Evolutionary conservation across 345 rosid species (phyloP).

Genomic region (Camelina hispida): DNA sequence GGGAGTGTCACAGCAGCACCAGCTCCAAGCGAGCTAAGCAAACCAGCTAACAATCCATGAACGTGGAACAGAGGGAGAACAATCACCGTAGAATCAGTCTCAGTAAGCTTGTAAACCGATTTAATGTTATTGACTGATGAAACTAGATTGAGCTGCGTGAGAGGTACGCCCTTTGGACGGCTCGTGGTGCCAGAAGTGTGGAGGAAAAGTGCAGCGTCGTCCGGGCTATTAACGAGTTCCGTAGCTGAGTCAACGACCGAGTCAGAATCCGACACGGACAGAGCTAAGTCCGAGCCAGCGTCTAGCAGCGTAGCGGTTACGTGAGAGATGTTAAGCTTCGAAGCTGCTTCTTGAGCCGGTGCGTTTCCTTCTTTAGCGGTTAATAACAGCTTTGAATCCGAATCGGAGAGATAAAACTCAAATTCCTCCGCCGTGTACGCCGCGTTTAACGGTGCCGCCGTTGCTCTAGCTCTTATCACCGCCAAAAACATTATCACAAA

Average conservation of each 20-base stretch:
- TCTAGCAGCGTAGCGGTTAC: constrained; percentile 47
- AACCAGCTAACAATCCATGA: constrained; percentile 78
- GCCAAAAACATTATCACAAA: constrained; percentile 62
- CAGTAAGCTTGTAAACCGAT: constrained; percentile 72
- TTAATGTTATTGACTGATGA: constrained; percentile 61
- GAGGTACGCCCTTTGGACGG: constrained; percentile 79
- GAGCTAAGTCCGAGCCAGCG: constrained; percentile 44
- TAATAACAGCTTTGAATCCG: constrained; percentile 65
- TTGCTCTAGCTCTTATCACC: constrained; percentile 58
- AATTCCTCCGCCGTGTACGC: constrained; percentile 77
- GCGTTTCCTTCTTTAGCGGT: constrained; percentile 54
- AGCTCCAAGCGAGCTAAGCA: constrained; percentile 71
- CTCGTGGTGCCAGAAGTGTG: constrained; percentile 84
- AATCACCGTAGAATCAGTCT: constrained; percentile 78
- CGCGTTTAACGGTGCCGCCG: constrained; percentile 71
- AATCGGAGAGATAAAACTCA: constrained; percentile 75
- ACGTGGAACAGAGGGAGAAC: constrained; percentile 89
- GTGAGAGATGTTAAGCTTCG: constrained; percentile 60
- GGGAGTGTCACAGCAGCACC: constrained; percentile 88
- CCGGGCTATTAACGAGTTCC: constrained; percentile 53
- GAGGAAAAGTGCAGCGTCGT: constrained; percentile 69
- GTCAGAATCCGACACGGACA: constrained; percentile 40
- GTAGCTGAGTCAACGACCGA: constrained; percentile 31
- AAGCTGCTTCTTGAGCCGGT: constrained; percentile 65
- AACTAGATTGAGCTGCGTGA: constrained; percentile 66